phyloP scores from a whole-genome alignment of 108 stramenopile genomes.

The Skeletonema costatum region DNA sequence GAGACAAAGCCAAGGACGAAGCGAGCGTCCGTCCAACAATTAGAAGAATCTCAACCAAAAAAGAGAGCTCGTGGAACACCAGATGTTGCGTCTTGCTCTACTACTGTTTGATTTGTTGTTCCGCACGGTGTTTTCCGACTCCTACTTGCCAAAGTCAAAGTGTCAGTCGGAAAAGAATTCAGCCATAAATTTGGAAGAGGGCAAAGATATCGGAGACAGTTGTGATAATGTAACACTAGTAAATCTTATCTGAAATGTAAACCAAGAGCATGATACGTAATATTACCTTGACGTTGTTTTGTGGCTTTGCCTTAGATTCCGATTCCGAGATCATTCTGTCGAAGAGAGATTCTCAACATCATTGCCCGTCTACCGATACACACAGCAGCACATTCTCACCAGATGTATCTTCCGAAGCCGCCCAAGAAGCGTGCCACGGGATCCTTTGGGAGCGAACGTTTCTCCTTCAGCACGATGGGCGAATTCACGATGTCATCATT shows the following conservation, averaged over 20 bases:
- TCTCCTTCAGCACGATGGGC: constrained; percentile 1
- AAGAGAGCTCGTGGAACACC: neutral
- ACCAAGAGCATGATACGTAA: too few relatives aligned
- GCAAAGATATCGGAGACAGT: neutral
- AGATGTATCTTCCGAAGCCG: constrained; percentile 23
- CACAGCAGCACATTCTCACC: neutral
- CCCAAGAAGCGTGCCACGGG: constrained; percentile 7
- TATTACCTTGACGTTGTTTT: too few relatives aligned
- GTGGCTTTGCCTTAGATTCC: neutral
- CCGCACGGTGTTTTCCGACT: too few relatives aligned
- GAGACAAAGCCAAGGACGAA: constrained; percentile 21
- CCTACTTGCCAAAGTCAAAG: too few relatives aligned
- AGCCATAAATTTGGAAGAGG: neutral
- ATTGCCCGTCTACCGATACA: neutral
- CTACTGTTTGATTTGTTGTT: neutral
- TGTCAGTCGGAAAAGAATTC: too few relatives aligned
- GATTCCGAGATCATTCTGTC: too few relatives aligned
- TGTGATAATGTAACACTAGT: neutral
- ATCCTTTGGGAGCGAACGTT: neutral
- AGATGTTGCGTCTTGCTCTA: neutral
- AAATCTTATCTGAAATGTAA: neutral
- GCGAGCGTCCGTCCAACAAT: constrained; percentile 22
- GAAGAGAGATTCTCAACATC: neutral
- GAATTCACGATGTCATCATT: neutral
- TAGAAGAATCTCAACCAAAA: constrained; percentile 7